These are phyloP conservation scores for Cenchrus americanus DNA, from an alignment of 176 grass and related monocot genomes.

Conservation along the genomic window DNA sequence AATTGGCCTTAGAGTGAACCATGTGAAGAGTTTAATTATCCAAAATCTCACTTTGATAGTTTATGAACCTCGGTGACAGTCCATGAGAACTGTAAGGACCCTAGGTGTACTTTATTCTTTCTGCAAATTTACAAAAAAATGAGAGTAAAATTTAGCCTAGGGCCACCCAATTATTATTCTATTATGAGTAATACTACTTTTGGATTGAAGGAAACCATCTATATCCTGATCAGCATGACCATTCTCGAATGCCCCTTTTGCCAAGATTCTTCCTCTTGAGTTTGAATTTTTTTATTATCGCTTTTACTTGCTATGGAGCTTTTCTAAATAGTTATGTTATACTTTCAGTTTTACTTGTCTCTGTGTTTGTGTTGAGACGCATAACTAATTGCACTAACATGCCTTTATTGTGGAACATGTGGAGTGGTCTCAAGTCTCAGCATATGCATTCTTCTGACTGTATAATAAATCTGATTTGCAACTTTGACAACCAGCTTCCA, in stretches of 20 bases:
- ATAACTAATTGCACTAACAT: constrained; percentile 1
- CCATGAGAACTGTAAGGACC: neutral
- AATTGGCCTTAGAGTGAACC: neutral
- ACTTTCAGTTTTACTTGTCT: constrained; percentile 13
- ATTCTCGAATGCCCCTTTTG: neutral
- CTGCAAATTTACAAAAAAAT: neutral
- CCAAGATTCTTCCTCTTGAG: neutral
- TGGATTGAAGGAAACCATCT: neutral
- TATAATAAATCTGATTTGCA: neutral
- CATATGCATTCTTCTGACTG: constrained; percentile 13
- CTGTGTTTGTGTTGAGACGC: neutral
- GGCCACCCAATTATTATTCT: no score
- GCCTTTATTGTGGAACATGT: constrained; percentile 8
- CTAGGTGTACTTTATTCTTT: neutral
- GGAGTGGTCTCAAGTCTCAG: constrained; percentile 17
- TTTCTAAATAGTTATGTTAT: constrained; percentile 12
- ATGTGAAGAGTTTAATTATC: neutral
- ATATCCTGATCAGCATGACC: neutral
- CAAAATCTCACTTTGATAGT: neutral
- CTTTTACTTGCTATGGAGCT: constrained; percentile 9
- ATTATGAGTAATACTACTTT: no score
- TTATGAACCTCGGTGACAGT: neutral
- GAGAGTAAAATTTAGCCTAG: neutral
- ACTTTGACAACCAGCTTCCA: neutral
- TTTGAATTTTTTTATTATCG: constrained; percentile 25